Conservation (phyloP, 257 asterid species). For the Solanum raphanifolium region DNA sequence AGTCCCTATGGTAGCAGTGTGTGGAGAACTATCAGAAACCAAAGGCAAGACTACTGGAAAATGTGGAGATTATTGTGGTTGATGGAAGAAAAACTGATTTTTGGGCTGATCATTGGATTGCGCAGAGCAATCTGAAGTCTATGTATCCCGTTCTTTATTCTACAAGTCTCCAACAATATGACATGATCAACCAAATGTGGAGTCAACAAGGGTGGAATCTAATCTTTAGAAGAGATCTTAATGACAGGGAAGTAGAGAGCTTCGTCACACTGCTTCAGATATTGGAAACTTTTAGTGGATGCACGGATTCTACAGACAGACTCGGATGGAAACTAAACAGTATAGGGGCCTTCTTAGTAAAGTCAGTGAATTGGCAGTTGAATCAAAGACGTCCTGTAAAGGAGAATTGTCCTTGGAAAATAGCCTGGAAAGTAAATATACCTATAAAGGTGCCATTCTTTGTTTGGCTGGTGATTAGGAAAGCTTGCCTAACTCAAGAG, state of each 20-base stretch:
- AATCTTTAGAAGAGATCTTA: neutral
- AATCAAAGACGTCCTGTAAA: neutral
- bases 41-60: neutral
- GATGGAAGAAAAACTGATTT: neutral
- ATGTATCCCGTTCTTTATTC: neutral
- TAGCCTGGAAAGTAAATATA: neutral
- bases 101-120: neutral
- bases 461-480: neutral
- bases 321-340: neutral
- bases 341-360: neutral
- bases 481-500: neutral
- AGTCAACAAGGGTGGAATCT: neutral
- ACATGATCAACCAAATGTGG: neutral
- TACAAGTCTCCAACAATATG: neutral
- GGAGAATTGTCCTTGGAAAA: neutral
- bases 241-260: neutral
- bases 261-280: neutral
- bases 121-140: neutral
- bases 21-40: neutral
- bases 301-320: neutral
- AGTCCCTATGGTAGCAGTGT: neutral
- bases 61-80: neutral
- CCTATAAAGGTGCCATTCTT: neutral
- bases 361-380: neutral
- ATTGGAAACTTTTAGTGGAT: neutral